Conservation (phyloP, 805 yeast genomes). For the Hanseniaspora singularis region DNA sequence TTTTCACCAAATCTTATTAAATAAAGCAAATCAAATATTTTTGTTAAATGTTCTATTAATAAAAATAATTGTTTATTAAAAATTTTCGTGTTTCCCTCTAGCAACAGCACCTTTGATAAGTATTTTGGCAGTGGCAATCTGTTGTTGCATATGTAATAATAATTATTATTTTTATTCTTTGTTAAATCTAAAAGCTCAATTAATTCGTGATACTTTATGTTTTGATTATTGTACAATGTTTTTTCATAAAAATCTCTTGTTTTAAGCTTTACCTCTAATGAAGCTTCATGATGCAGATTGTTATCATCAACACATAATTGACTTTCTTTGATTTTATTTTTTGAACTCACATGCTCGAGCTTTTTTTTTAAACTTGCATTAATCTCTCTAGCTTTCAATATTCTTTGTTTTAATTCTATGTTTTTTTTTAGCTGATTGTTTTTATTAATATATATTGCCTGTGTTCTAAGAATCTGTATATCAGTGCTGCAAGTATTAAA, state of each 20-base stretch:
- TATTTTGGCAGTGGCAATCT: conserved; percentile 4
- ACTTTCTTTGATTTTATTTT: too few relatives aligned
- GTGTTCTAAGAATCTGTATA: conserved; percentile 6
- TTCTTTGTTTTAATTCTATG: background rate
- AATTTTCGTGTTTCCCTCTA: background rate
- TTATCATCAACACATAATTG: too few relatives aligned
- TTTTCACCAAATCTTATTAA: background rate
- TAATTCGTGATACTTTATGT: background rate
- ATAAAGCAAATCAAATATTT: conserved; percentile 1
- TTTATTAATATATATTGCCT: conserved; percentile 7
- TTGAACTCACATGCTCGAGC: too few relatives aligned
- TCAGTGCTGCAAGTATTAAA: background rate
- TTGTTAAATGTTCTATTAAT: conserved; percentile 9
- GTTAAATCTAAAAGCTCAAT: conserved; percentile 1
- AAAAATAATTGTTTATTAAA: conserved; percentile 9
- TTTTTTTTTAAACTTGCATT: too few relatives aligned
- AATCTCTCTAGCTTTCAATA: background rate
- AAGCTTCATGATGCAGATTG: too few relatives aligned
- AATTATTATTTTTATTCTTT: conserved; percentile 7
- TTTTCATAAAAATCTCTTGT: too few relatives aligned
- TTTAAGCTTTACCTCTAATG: too few relatives aligned
- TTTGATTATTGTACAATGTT: background rate
- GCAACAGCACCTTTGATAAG: background rate
- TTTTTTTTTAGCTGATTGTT: background rate
- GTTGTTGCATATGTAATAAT: conserved; percentile 10